Conservation (phyloP, 345 rosid species). For the Eucalyptus tenuipes region DNA sequence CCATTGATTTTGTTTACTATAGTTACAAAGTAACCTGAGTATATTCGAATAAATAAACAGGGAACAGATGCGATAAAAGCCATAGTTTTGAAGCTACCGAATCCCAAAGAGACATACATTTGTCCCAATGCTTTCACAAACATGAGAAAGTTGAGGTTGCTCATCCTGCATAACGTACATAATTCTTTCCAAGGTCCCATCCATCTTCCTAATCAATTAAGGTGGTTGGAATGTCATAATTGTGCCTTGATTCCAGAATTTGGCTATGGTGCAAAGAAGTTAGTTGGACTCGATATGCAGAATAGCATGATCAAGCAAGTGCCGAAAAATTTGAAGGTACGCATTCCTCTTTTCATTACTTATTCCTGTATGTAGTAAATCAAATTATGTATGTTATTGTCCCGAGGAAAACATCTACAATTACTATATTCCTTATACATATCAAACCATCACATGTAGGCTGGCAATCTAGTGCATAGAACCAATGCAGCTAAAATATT, state of each 20-base stretch:
- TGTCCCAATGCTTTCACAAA: neutral
- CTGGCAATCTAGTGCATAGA: neutral
- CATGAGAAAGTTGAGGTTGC: neutral
- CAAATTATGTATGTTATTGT: too few species aligned
- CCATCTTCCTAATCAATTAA: neutral
- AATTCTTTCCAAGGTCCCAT: neutral
- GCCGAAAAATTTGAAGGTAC: neutral
- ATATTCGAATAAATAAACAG: neutral
- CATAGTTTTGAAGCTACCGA: neutral
- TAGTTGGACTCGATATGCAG: neutral
- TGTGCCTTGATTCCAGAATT: neutral
- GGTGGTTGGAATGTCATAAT: neutral
- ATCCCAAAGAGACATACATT: fast-evolving
- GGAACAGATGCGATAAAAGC: neutral
- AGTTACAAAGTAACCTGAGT: neutral
- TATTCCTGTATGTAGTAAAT: too few species aligned
- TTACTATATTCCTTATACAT: neutral
- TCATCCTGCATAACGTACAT: neutral
- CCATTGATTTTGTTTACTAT: too few species aligned
- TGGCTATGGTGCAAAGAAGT: neutral
- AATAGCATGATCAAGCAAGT: fast-evolving
- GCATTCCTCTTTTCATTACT: neutral
- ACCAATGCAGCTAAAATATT: neutral
- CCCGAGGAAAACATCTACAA: neutral
- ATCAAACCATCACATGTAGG: neutral